These are phyloP conservation scores for Raphanus hybrid DNA, from an alignment of 441 rosid genomes.

Conservation along the genomic window DNA sequence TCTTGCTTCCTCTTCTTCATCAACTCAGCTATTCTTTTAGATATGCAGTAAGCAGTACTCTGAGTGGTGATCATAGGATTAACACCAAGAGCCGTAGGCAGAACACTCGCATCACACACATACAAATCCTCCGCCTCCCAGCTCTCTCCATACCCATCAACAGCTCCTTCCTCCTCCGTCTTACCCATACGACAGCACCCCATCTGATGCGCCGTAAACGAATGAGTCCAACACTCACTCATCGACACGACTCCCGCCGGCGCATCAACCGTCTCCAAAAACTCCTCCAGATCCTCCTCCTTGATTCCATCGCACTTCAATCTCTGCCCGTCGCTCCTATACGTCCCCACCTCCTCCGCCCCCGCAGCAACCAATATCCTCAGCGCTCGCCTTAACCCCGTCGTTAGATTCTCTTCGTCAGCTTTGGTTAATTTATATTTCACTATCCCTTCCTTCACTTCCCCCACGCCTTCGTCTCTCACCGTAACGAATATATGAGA, in stretches of 20 bases:
- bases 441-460: neutral
- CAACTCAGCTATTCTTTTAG: neutral
- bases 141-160: conserved; percentile 1
- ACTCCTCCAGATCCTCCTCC: neutral
- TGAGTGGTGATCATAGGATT: neutral
- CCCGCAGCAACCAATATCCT: neutral
- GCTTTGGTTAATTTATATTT: neutral
- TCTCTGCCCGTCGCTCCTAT: neutral
- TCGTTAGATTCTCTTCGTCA: neutral
- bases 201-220: neutral
- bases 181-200: neutral
- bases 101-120: neutral
- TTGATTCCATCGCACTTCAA: neutral
- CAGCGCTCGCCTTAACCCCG: neutral
- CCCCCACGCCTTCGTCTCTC: neutral
- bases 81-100: neutral
- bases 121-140: neutral
- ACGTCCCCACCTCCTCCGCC: neutral
- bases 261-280: neutral
- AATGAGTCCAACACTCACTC: neutral
- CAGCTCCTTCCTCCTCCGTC: neutral
- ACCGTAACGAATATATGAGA: neutral
- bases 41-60: neutral
- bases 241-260: neutral
- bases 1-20: neutral